A percentile compares a stretch with the other conserved stretches of the same genome.
Evolutionary conservation across 331 rosid species (phyloP).

Genomic region (Quercus tomentella): DNA sequence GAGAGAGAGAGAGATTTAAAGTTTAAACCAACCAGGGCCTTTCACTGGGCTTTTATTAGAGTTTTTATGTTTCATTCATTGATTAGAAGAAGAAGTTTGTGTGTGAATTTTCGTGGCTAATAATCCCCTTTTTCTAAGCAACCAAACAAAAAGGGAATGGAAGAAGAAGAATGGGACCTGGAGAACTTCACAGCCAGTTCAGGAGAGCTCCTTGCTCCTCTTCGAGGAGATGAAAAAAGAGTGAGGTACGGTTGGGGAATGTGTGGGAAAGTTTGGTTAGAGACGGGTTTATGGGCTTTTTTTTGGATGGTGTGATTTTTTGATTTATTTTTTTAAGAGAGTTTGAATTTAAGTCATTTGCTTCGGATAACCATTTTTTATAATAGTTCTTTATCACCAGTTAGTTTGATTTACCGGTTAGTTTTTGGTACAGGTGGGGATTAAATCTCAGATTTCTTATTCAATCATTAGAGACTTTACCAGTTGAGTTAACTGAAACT

Average conservation of each 20-base stretch:
- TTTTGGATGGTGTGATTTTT: no score
- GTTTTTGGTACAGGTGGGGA: rapidly evolving
- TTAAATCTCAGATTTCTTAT: no score
- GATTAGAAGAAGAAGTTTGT: no score
- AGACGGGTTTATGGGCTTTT: no score
- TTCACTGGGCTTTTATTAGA: not conserved
- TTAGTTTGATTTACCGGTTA: no score
- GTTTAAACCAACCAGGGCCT: no score
- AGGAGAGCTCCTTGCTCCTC: not conserved
- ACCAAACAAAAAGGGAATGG: not conserved
- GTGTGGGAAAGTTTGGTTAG: not conserved
- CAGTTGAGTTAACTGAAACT: rapidly evolving
- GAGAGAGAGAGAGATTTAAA: no score
- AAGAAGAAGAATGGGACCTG: not conserved
- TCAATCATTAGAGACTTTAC: rapidly evolving
- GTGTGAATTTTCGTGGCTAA: not conserved
- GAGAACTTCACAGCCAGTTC: not conserved
- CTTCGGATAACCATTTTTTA: no score
- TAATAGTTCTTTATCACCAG: no score
- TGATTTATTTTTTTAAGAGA: no score
- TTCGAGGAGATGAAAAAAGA: no score
- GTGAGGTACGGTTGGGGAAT: not conserved
- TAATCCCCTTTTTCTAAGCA: not conserved
- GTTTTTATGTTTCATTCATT: not conserved
- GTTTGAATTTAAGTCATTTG: rapidly evolving